These are phyloP conservation scores for Aristolochia fimbriata DNA, from an alignment of 164 flowering plant species.

Conservation along the genomic window DNA sequence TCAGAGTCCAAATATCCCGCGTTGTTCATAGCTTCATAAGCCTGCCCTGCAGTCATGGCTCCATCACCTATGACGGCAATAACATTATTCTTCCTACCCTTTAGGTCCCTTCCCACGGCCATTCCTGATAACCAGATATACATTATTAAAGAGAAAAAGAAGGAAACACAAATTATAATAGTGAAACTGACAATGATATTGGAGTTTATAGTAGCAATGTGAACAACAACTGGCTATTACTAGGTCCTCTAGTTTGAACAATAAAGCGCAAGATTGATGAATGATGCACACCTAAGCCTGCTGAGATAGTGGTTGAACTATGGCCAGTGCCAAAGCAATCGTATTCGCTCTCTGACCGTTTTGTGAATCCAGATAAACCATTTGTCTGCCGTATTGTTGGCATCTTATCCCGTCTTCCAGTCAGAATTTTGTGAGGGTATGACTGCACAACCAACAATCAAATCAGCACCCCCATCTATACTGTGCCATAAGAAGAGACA, in stretches of 20 bases:
- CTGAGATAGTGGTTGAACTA: slow-evolving; percentile 92
- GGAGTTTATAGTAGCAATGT: too few species aligned
- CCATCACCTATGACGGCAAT: slow-evolving; percentile 96
- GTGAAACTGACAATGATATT: not conserved
- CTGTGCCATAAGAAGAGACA: too few species aligned
- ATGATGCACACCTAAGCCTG: slow-evolving; percentile 60
- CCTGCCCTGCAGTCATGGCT: slow-evolving; percentile 99
- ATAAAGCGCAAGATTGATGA: not conserved
- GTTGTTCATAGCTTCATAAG: slow-evolving; percentile 98
- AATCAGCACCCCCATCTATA: not conserved
- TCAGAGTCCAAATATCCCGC: slow-evolving; percentile 96
- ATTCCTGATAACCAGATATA: slow-evolving; percentile 45
- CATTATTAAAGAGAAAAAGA: not conserved
- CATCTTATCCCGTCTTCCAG: slow-evolving; percentile 89
- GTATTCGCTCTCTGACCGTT: slow-evolving; percentile 83
- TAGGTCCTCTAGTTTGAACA: too few species aligned
- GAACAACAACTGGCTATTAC: too few species aligned
- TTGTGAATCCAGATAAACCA: slow-evolving; percentile 88
- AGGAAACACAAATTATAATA: not conserved
- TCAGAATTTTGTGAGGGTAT: slow-evolving; percentile 90
- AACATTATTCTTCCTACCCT: slow-evolving; percentile 73
- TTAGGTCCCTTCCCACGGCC: slow-evolving; percentile 94
- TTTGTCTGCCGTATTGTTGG: slow-evolving; percentile 75
- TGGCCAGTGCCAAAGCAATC: slow-evolving; percentile 95
- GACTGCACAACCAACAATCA: slow-evolving; percentile 33